Base-by-base conservation (phyloP, 2,329 filamentous ascomycete genomes). In the Pyrenochaeta sp. region DNA sequence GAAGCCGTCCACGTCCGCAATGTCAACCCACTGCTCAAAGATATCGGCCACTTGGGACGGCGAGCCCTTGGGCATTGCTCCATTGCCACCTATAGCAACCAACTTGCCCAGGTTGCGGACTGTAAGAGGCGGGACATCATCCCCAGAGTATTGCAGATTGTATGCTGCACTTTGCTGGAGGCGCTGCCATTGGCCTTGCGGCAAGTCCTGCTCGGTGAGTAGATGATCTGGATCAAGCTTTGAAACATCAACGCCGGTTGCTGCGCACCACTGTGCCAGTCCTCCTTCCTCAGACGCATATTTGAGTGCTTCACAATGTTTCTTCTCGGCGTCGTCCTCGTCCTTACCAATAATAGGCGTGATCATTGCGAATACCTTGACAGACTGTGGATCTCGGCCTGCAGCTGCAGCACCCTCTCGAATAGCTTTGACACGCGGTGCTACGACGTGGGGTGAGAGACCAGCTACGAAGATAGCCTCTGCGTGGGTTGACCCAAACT, bases 1-100 rank as follows among this genome's bases (percentile, higher is more conserved):
- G 73, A 91, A 91, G 0, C 88, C 88, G 67, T 90, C 88, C 0
- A 90, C 82, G 61, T 90, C 88, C 0, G 85, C 87, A 66, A 89
- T 87, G 3, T 76, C 63, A 0, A 90, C 78, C 87, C 88, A 91
- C 1, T 78, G 71, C 75, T 90, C 86, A 51, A 91, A 78, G 45
- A 83, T 81, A 66, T 91, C 87, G 0, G 87, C 88, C 1, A 90
- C 86, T 57, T 84, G 82, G 14, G 79, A 72, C 0, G 87, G 77
- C 0, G 85, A 89, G 0, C 88, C 88, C 0, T 90, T 84, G 1
- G 85, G 70, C 0, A 85, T 81, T 0, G 86, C 83, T 0, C 87
- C 86, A 14, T 88, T 80, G 1, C 88, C 88, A 7, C 88, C 88
- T 7, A 90, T 79, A 20, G 83, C 84, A 48, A 90, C 83, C 55